These are phyloP conservation scores for Hypoxylon sp. DNA, from an alignment of 2,329 filamentous ascomycete genomes.

Conservation along the genomic window DNA sequence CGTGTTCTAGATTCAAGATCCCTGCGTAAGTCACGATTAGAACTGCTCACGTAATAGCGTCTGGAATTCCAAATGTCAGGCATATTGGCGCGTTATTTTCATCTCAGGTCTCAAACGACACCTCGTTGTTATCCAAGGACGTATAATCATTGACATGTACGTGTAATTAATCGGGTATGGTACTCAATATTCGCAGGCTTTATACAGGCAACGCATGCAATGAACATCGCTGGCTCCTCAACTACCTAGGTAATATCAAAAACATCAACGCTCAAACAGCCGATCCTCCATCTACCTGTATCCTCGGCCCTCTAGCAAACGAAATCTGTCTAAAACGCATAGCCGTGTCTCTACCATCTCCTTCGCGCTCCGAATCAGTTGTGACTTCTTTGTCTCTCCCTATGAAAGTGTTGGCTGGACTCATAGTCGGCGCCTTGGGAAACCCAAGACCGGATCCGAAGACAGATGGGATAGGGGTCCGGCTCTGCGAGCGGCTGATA, in stretches of 20 bases:
- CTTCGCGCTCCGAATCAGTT: slow-evolving; percentile 40
- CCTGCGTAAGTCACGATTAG: too few relatives aligned
- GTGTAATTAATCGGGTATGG: neutral
- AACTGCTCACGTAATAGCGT: too few relatives aligned
- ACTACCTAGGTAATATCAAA: neutral
- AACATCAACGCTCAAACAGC: slow-evolving; percentile 27
- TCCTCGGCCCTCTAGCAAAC: slow-evolving; percentile 36
- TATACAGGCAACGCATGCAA: neutral
- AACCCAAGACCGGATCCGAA: slow-evolving; percentile 15
- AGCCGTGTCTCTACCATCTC: slow-evolving; percentile 17
- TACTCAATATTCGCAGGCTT: neutral
- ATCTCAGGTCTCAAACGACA: too few relatives aligned
- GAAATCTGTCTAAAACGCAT: slow-evolving; percentile 43
- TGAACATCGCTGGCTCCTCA: neutral
- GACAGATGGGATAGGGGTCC: slow-evolving; percentile 22
- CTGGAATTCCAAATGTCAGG: too few relatives aligned
- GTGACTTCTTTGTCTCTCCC: slow-evolving; percentile 28
- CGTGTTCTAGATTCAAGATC: slow-evolving; percentile 31
- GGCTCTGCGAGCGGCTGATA: slow-evolving; percentile 20
- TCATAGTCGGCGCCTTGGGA: slow-evolving; percentile 16
- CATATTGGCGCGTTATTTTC: too few relatives aligned
- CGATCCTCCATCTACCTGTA: slow-evolving; percentile 22
- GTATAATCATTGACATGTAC: neutral
- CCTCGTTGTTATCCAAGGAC: too few relatives aligned
- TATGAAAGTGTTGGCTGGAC: slow-evolving; percentile 17